Evolutionary conservation across 805 yeast species (phyloP).

Genomic region (Saturnispora zaruensis): DNA sequence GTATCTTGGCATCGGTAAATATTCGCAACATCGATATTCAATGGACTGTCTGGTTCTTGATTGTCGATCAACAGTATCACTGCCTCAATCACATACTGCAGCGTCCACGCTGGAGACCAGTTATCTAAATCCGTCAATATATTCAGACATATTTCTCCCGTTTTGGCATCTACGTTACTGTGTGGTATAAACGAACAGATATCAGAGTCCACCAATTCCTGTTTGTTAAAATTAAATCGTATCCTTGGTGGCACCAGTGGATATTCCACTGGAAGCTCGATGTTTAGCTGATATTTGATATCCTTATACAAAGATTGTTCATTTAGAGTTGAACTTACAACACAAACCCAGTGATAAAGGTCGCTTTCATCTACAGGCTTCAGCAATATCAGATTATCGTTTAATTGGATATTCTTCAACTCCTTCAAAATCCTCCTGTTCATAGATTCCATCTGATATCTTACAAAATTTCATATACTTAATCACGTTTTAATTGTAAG

Average conservation of each 20-base stretch:
- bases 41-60: slow-evolving; percentile 66
- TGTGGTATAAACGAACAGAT: slow-evolving; percentile 33
- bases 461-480: neutral
- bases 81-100: slow-evolving; percentile 47
- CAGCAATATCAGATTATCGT: neutral
- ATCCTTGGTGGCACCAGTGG: slow-evolving; percentile 55
- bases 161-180: slow-evolving; percentile 39
- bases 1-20: slow-evolving; percentile 41
- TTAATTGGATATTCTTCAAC: neutral
- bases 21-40: slow-evolving; percentile 63
- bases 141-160: slow-evolving; percentile 68
- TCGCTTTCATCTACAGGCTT: slow-evolving; percentile 3
- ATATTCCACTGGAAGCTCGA: slow-evolving; percentile 39
- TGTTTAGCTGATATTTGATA: slow-evolving; percentile 44
- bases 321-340: slow-evolving; percentile 39
- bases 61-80: slow-evolving; percentile 47
- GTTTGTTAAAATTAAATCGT: slow-evolving; percentile 29
- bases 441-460: neutral
- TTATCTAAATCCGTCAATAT: slow-evolving; percentile 37
- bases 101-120: slow-evolving; percentile 75
- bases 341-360: slow-evolving; percentile 38
- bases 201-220: neutral
- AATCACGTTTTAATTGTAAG: neutral
- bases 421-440: slow-evolving; percentile 5
- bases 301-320: slow-evolving; percentile 39